Evolutionary conservation across 352 stramenopile genomes (phyloP), one percentile per base, ranked within the genome.

Genomic region (Blastocystis sp.): DNA sequence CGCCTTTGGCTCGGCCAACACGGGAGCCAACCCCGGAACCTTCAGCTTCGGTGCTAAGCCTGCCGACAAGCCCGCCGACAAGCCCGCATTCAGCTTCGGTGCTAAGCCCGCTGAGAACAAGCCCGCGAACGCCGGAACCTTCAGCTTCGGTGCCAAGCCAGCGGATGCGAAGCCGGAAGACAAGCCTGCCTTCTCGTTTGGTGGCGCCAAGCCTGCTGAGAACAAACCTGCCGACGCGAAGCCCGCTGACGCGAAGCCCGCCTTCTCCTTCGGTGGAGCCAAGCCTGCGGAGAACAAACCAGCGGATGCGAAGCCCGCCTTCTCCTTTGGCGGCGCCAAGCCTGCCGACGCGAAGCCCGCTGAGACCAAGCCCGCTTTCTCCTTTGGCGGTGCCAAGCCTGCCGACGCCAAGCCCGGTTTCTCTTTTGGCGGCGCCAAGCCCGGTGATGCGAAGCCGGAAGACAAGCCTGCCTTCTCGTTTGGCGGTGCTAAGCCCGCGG

Each of bases 61-160:
- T 21, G n/a, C 40, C 24, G 59, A 65, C 7, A 77, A 77, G 24
- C 38, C 66, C 2, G 66, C 40, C 60, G 66, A 77, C 14, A 61
- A 77, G 42, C 42, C 52, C 14, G 38, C 69, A 19, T 84, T 84
- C 28, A 68, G 3, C 42, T 84, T 84, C 34, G 74, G 48, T n/a
- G 40, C 43, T 40, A 62, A 84, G n/a, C 28, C 74, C 3, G 34
- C 57, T 69, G 54, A 68, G 19, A 38, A 11, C 6, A 38, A 57
- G 48, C 48, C 48, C 14, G 6, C 48, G 6, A 57, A 7, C 19
- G n/a, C 10, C 34, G 28, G 28, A 34, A 34, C 28, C 28, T 77
- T 77, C 21, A 40, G 10, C 43, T 77, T 77, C 28, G 42, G 66
- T n/a, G 48, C 48, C 48, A 77, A 77, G 24, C 38, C 66, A 38